These are phyloP conservation scores for Earliella scabrosa DNA, from an alignment of 1,284 basidiomycete species.

Conservation along the genomic window DNA sequence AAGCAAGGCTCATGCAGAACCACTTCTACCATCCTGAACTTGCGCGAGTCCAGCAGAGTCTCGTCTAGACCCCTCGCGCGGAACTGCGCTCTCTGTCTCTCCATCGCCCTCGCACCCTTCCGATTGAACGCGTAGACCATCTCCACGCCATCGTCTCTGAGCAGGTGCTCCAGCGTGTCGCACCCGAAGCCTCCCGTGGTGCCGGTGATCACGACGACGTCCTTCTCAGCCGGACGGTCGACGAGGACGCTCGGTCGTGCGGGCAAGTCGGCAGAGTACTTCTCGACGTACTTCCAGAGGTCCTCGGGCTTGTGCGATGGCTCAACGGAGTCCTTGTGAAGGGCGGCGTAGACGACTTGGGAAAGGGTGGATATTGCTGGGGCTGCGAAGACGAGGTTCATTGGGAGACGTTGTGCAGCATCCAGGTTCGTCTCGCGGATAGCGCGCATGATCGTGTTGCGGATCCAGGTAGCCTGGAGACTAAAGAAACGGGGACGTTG, in stretches of 20 bases:
- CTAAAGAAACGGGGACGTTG: slow-evolving; percentile 19
- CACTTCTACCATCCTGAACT: slow-evolving; percentile 40
- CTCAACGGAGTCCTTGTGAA: slow-evolving; percentile 18
- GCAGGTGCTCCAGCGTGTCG: slow-evolving; percentile 26
- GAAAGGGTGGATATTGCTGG: slow-evolving; percentile 38
- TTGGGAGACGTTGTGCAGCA: slow-evolving; percentile 27
- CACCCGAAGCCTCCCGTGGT: slow-evolving; percentile 32
- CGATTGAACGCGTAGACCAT: slow-evolving; percentile 31
- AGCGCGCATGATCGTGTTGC: slow-evolving; percentile 41
- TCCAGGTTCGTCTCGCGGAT: slow-evolving; percentile 32
- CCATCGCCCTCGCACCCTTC: slow-evolving; percentile 11
- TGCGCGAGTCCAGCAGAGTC: slow-evolving; percentile 29
- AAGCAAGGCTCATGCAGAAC: slow-evolving; percentile 34
- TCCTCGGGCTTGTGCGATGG: slow-evolving; percentile 14
- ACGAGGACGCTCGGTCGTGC: slow-evolving; percentile 9
- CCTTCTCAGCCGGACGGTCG: slow-evolving; percentile 6
- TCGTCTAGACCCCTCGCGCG: slow-evolving; percentile 35
- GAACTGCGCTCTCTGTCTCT: slow-evolving; percentile 38
- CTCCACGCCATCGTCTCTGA: slow-evolving; percentile 19
- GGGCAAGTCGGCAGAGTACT: slow-evolving; percentile 22
- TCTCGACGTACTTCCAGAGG: slow-evolving; percentile 16
- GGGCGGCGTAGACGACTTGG: slow-evolving; percentile 20
- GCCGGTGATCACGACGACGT: slow-evolving; percentile 33
- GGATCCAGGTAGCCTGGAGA: slow-evolving; percentile 45
- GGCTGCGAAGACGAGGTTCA: slow-evolving; percentile 41